Base-by-base conservation (phyloP, 2,329 filamentous ascomycete species). In the Epichloe sylvatica region DNA sequence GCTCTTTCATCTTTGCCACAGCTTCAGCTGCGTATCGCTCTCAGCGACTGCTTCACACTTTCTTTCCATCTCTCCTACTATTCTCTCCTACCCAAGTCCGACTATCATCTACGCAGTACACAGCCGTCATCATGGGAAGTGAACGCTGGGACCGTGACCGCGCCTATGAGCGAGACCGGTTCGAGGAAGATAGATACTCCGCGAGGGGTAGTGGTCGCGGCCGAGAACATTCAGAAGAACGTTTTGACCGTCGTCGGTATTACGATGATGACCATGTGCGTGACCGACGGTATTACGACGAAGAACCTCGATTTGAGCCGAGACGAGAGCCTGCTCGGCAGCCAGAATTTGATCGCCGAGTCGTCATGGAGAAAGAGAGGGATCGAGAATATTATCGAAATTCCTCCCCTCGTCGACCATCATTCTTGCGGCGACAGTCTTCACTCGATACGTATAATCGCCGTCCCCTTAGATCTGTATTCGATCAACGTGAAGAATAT, bases 401-500 rank as follows among this genome's bases (percentile, higher is more conserved):
- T 40, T 66, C 74, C 4, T 74, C 77, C 9, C 76, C 75, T 49
- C 73, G 75, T 35, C 76, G 84, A 43, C 89, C 88, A 2, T 60
- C 74, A 33, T 74, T 90, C 54, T 61, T 92, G 46, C 79, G 90
- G 51, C 80, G 90, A 41, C 89, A 94, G 64, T 94, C 88, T 13
- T 94, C 88, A 47, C 74, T 95, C 38, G 90, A 95, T 64, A 94
- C 86, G 0, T 95, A 88, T 62, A 90, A 96, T 66, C 81, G 89
- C 45, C 80, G 80, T 30, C 83, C 86, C 1, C 61, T 67, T 3
- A 67, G 67, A 8, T 62, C 64, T 46, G 71, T 73, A 56, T 72
- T 71, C 49, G 74, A 83, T 37, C 69, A 62, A 49, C 66, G 74
- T 19, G 77, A 81, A 47, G 80, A 84, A 53, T 81, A 81, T 56